Evolutionary conservation across 208 protist species (phyloP), one percentile per base, ranked within the genome.

Genomic region (Trypanosoma grayi): DNA sequence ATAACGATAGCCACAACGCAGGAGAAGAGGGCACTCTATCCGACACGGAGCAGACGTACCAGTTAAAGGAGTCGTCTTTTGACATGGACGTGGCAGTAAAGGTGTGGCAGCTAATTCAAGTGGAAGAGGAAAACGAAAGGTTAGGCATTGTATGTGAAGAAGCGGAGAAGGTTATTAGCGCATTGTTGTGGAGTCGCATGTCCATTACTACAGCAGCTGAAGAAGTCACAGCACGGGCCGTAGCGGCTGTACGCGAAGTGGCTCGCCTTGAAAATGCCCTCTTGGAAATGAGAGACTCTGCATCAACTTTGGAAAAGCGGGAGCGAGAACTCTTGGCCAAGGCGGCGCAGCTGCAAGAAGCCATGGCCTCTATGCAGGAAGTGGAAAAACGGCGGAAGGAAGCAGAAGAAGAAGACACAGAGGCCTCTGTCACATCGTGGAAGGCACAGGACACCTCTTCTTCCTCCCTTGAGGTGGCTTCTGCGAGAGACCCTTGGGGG

Each of bases 71-170:
- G 8, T 39, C 2, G 2, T 28, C 18, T 58, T 25, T 36, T 20
- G 9, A 16, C 10, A 20, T 20, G 22, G 16, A 28, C 22, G 27
- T n/a, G 14, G 33, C 25, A 3, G 30, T 52, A 14, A 43, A 8
- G 16, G n/a, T 9, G 5, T 36, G 34, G 33, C 1, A 51, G 28
- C 39, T 54, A 2, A 1, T 60, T 6, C 43, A 40, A 2, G 27
- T 33, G 20, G 22, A 2, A 4, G 61, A 67, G 45, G 52, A 46
- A 44, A 51, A 48, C 51, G 52, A 39, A 33, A 59, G 61, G 20
- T 16, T 67, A 40, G 31, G 20, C 24, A 60, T 60, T 39, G n/a
- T 14, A 33, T 45, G 16, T 36, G 54, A 70, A 41, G 63, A 55
- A 34, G 16, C 14, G 24, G 50, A 54, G 8, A 34, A 24, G 18